Evolutionary conservation across 495 filamentous ascomycete species (phyloP).

Genomic region (Lasiosphaeris hirsuta): DNA sequence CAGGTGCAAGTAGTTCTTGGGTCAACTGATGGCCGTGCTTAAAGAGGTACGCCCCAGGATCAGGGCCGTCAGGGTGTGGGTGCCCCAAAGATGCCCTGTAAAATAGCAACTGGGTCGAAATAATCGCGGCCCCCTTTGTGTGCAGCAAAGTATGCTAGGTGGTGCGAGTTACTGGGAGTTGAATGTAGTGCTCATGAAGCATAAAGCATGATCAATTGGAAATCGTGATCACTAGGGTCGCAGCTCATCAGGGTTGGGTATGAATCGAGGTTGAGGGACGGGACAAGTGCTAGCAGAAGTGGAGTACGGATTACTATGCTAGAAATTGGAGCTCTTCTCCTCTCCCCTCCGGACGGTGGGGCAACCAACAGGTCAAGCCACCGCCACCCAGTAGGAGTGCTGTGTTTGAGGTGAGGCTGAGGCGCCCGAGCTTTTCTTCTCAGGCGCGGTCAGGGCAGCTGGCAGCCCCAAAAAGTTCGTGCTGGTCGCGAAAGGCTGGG

Average conservation of each 20-base stretch:
- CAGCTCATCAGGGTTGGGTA: constrained; percentile 3
- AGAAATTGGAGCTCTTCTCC: neutral
- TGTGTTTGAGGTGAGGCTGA: constrained; percentile 17
- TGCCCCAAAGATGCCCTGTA: too few species aligned
- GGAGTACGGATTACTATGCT: neutral
- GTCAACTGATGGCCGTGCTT: too few species aligned
- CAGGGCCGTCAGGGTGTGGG: too few species aligned
- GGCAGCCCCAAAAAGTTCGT: constrained; percentile 25
- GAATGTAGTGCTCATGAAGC: too few species aligned
- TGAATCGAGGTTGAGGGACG: neutral
- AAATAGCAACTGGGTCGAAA: too few species aligned
- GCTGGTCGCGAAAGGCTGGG: neutral
- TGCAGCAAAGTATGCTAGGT: too few species aligned
- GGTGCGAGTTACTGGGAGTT: too few species aligned
- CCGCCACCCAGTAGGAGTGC: neutral
- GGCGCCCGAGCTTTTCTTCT: constrained; percentile 14
- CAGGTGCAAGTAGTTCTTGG: too few species aligned
- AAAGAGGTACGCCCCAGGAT: too few species aligned
- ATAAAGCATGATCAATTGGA: neutral
- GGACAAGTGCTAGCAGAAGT: neutral
- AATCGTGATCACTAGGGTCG: neutral
- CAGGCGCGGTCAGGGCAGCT: constrained; percentile 18
- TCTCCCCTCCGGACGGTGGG: neutral
- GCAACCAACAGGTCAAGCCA: neutral
- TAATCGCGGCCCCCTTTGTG: too few species aligned